Base-by-base conservation (phyloP, 2,329 filamentous ascomycete genomes). In the Penicillium oxalicum region DNA sequence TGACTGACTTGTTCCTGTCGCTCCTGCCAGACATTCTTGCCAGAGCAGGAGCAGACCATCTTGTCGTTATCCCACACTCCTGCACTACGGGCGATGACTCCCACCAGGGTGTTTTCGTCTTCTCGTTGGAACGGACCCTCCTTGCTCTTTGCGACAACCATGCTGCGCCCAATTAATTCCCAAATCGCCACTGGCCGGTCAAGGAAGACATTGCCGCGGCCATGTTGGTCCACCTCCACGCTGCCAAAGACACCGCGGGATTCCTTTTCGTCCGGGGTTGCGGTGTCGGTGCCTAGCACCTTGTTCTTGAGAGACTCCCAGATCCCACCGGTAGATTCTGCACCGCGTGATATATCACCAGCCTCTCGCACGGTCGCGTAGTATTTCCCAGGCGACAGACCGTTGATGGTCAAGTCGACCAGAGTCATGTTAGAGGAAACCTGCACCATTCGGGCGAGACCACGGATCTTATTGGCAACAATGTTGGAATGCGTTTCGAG, bases 51-150 rank as follows among this genome's bases (percentile, higher is more conserved):
- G 69, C 93, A 98, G 5, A 98, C 91, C 40, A 88, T 95, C 79
- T 97, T 98, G 67, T 96, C 89, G 62, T 98, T 95, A 69, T 96
- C 91, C 93, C 93, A 98, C 53, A 95, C 86, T n/a, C 93, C 93
- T 12, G 93, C 91, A 69, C 91, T 96, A 65, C 93, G 79, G 42
- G 93, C 93, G 71, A 98, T 88, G 44, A 98, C 91, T 7, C 93
- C 93, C 2, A 95, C 88, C 44, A 96, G 75, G 18, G 90, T 95
- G 67, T 94, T 82, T 47, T 83, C 78, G 64, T 95, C 88, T 58
- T 95, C 91, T 60, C 77, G 77, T 59, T 84, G 72, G 63, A 80
- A 77, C 48, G 75, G 75, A 1, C 74, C 77, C 34, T 83, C 79
- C 49, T 74, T 74, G 57, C 83, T 80, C 68, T 83, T 83, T 39